Percentiles rank a stretch among this genome's conserved stretches.
Evolutionary conservation across 257 asterid genomes (phyloP).

Genomic region (Rubia yunnanensis): DNA sequence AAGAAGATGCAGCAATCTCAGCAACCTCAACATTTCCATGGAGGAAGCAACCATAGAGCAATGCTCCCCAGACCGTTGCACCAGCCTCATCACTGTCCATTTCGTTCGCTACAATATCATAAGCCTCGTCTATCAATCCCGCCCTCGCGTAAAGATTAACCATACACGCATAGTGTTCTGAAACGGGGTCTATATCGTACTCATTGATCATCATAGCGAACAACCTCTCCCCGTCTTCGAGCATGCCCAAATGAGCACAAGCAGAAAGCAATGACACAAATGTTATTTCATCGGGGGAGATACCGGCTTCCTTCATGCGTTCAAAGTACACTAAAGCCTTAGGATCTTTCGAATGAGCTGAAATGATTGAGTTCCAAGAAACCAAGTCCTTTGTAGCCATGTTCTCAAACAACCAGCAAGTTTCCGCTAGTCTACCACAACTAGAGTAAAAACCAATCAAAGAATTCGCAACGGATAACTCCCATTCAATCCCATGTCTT

Average conservation of each 20-base stretch:
- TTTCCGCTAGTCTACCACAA: constrained; percentile 18
- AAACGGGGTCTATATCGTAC: constrained; percentile 38
- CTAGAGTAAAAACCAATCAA: constrained; percentile 55
- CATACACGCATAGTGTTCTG: constrained; percentile 81
- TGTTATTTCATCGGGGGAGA: constrained; percentile 48
- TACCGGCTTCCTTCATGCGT: constrained; percentile 26
- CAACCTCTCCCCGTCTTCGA: constrained; percentile 54
- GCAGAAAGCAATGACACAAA: constrained; percentile 56
- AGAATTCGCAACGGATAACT: constrained; percentile 47
- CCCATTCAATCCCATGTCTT: constrained; percentile 44
- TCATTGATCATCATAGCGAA: constrained; percentile 40
- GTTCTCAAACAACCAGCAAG: constrained; percentile 41
- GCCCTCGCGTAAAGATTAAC: constrained; percentile 73
- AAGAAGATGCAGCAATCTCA: constrained; percentile 45
- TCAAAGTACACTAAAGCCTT: constrained; percentile 51
- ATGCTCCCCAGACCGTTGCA: constrained; percentile 82
- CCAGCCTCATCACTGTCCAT: constrained; percentile 60
- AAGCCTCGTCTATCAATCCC: constrained; percentile 49
- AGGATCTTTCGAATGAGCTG: constrained; percentile 52
- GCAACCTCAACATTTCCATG: constrained; percentile 50
- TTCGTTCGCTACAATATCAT: constrained; percentile 29
- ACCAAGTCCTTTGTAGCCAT: constrained; percentile 56
- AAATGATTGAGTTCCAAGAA: constrained; percentile 80
- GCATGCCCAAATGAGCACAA: constrained; percentile 57
- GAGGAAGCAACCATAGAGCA: constrained; percentile 67